Evolutionary conservation across 805 yeast genomes (phyloP).

Genomic region (Nakazawaea anatomiae): DNA sequence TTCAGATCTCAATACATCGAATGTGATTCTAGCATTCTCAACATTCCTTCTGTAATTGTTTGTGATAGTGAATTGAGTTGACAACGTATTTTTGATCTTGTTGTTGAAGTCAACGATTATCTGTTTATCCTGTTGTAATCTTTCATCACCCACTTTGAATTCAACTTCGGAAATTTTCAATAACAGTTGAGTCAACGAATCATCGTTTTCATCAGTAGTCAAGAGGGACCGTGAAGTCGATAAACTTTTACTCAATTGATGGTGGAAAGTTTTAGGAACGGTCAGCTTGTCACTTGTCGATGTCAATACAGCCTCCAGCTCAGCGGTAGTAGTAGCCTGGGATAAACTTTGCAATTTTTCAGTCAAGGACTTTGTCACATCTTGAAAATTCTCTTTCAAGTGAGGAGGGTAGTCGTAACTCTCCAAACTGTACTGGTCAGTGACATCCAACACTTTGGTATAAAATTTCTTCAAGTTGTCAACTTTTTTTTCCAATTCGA

Average conservation of each 20-base stretch:
- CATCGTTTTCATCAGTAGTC: conserved; percentile 24
- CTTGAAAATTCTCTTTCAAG: conserved; percentile 56
- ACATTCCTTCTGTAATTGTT: conserved; percentile 59
- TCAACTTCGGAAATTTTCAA: conserved; percentile 51
- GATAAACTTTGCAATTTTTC: conserved; percentile 55
- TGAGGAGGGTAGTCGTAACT: conserved; percentile 84
- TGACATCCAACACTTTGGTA: conserved; percentile 42
- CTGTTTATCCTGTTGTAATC: conserved; percentile 64
- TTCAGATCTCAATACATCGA: conserved; percentile 65
- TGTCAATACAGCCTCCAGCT: conserved; percentile 51
- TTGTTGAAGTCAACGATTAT: conserved; percentile 55
- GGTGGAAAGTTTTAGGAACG: conserved; percentile 67
- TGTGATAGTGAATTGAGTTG: conserved; percentile 56
- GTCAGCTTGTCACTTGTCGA: conserved; percentile 22
- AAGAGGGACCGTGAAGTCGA: neutral
- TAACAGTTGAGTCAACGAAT: conserved; percentile 48
- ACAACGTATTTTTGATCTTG: conserved; percentile 45
- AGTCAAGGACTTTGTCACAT: conserved; percentile 52
- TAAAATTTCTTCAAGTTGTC: conserved; percentile 60
- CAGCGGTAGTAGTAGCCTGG: conserved; percentile 60
- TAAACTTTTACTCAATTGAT: conserved; percentile 58
- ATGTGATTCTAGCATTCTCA: conserved; percentile 61
- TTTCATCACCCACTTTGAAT: conserved; percentile 57
- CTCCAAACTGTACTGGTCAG: conserved; percentile 64
- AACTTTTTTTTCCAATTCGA: conserved; percentile 58